phyloP scores from a whole-genome alignment of 257 asterid genomes.

The Primulina tabacum region DNA sequence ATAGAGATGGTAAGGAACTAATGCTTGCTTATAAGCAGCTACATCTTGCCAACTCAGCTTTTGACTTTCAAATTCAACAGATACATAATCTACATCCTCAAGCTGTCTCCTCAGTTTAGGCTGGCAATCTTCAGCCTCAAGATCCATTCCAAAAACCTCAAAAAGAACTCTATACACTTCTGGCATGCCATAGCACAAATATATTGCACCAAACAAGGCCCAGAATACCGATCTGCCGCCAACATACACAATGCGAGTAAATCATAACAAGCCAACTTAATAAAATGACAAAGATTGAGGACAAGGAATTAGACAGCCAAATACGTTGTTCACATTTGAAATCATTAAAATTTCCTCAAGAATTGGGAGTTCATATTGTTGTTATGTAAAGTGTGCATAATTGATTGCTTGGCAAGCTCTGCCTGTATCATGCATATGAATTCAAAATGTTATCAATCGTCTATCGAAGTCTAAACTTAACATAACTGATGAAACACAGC shows the following conservation, averaged over 20 bases:
- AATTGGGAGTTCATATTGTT: background rate
- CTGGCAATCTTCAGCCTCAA: constrained; percentile 96
- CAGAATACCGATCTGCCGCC: constrained; percentile 83
- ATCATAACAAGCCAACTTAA: background rate
- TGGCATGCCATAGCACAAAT: constrained; percentile 95
- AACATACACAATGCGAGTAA: constrained; percentile 21
- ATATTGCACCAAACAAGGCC: constrained; percentile 98
- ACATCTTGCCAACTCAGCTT: background rate
- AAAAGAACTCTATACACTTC: constrained; percentile 95
- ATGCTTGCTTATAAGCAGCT: background rate
- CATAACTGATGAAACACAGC: background rate
- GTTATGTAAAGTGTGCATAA: background rate
- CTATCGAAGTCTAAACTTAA: background rate
- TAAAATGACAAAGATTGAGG: background rate
- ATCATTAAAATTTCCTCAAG: background rate
- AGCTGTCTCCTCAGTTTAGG: constrained; percentile 92
- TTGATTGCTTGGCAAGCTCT: background rate
- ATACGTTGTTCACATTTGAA: background rate
- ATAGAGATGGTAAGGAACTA: background rate
- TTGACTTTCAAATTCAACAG: constrained; percentile 57
- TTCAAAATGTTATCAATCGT: background rate
- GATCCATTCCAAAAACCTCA: constrained; percentile 95
- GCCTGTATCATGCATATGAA: background rate
- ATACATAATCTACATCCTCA: constrained; percentile 90
- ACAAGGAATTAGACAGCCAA: background rate